Base-by-base conservation (phyloP, 1,284 basidiomycete genomes). In the Tremellales sp. region DNA sequence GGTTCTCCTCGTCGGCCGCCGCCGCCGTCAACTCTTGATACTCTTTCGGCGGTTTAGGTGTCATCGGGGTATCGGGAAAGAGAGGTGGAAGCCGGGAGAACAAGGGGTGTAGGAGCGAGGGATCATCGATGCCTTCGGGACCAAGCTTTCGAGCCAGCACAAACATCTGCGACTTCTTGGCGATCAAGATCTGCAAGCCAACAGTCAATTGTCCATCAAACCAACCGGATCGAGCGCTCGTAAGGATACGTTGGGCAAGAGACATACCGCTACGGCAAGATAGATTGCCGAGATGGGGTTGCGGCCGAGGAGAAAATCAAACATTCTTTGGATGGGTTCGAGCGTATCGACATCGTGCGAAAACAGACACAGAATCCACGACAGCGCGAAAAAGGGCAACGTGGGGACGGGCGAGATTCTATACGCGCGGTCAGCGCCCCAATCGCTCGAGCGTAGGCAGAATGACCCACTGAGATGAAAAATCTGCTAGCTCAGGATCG, bases 321-420 rank as follows among this genome's bases (percentile, higher is more conserved):
- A 90, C 37, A 91, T 80, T 51, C 89, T 82, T 68, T 92, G 89
- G 26, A 90, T 85, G 19, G 91, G 80, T 3, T 83, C 78, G 19
- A 93, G 77, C 1, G 85, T 86, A 8, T 89, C 87, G 47, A 89
- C 78, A 60, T 94, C 90, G 68, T 97, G 92, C 5, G 91, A 84
- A 70, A 95, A 87, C 25, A 95, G 77, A 0, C 91, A 94, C 31
- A 97, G 76, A 31, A 95, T 79, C 74, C 92, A 90, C 10, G 90
- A 87, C 7, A 97, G 78, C 0, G 90, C 88, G 65, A 86, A 91
- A 68, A 70, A 69, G 0, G 66, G 65, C 5, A 68, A 47, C 8
- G 63, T 64, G 5, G 62, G 63, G 1, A 65, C 61, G 3, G 66
- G 68, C 0, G 65, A 70, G 29, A 70, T 70, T 4, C 52, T 56